These are phyloP conservation scores for Ustilago cynodontis DNA, from an alignment of 1,284 basidiomycete species.

Conservation along the genomic window DNA sequence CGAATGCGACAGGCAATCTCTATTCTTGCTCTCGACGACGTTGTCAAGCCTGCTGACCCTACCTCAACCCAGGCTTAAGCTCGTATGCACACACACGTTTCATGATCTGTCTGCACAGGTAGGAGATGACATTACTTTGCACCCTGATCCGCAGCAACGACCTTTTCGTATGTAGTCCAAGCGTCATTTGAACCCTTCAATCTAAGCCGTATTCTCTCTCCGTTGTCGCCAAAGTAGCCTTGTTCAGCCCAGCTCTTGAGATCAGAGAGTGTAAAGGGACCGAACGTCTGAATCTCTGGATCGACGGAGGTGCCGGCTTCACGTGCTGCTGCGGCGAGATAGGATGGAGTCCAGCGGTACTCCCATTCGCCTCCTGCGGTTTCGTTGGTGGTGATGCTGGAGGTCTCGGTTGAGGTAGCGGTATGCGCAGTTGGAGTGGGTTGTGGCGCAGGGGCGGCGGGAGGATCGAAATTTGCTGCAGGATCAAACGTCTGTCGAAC, in stretches of 20 bases:
- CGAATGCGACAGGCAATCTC: background rate
- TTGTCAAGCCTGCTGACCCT: background rate
- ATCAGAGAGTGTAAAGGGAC: slow-evolving; percentile 56
- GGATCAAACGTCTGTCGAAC: slow-evolving; percentile 67
- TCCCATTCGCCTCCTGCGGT: slow-evolving; percentile 42
- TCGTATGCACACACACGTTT: background rate
- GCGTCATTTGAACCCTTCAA: slow-evolving; percentile 24
- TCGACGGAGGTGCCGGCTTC: slow-evolving; percentile 33
- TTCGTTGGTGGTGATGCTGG: background rate
- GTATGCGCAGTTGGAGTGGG: background rate
- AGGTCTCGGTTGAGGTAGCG: background rate
- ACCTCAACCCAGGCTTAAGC: background rate
- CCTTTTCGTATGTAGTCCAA: slow-evolving; percentile 29
- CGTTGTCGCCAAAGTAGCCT: slow-evolving; percentile 64
- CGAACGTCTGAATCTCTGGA: slow-evolving; percentile 60
- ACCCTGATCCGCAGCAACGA: background rate
- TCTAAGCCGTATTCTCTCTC: slow-evolving; percentile 60
- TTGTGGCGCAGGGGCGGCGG: slow-evolving; percentile 6
- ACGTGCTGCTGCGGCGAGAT: slow-evolving; percentile 56
- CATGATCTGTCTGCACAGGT: no score
- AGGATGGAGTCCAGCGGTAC: slow-evolving; percentile 65
- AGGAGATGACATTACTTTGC: slow-evolving; percentile 1
- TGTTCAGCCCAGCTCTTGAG: slow-evolving; percentile 56
- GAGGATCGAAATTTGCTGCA: slow-evolving; percentile 31
- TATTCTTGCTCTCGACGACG: background rate